phyloP scores from a whole-genome alignment of 257 asterid species.

The Nicotiana sylvestris region DNA sequence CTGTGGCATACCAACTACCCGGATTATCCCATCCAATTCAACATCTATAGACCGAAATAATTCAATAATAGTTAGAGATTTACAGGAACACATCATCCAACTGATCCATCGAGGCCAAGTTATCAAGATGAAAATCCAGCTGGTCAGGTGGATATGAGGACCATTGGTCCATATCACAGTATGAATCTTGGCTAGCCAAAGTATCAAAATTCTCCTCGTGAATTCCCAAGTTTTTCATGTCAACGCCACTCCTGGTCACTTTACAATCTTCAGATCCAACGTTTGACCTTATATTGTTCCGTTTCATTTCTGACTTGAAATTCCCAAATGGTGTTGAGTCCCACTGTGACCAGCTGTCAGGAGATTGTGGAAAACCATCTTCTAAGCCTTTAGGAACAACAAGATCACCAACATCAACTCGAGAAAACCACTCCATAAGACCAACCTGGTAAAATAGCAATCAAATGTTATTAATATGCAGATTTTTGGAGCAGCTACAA shows the following conservation, averaged over 20 bases:
- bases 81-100: slow-evolving; percentile 11
- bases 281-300: neutral
- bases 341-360: slow-evolving; percentile 7
- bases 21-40: neutral
- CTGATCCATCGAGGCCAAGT: slow-evolving; percentile 7
- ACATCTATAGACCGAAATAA: neutral
- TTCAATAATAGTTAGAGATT: neutral
- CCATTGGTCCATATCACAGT: neutral
- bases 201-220: neutral
- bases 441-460: neutral
- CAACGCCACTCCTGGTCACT: neutral
- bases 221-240: neutral
- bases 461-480: neutral
- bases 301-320: slow-evolving; percentile 9
- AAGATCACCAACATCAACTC: neutral
- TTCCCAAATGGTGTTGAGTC: slow-evolving; percentile 1
- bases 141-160: slow-evolving; percentile 8
- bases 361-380: neutral
- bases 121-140: slow-evolving; percentile 4
- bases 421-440: slow-evolving; percentile 12
- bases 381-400: neutral
- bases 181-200: neutral
- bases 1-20: neutral
- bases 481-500: neutral
- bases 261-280: neutral